Conservation (phyloP, 768 basidiomycete species). For the Podaxis mareebaensis region DNA sequence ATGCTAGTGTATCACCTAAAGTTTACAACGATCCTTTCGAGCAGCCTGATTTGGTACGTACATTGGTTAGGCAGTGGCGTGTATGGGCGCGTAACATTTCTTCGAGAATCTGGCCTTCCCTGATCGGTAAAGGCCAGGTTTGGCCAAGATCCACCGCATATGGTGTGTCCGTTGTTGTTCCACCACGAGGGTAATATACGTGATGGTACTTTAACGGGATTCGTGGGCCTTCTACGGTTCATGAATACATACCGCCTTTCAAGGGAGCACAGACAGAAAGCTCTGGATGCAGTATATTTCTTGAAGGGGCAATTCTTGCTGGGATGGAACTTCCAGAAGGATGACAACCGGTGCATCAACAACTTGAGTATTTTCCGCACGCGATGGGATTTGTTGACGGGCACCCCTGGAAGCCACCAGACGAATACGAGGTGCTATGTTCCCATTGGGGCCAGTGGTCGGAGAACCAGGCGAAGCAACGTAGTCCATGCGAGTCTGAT, state of each 20-base stretch:
- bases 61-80: conserved; percentile 41
- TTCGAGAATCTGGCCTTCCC: neutral
- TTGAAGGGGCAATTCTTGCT: conserved; percentile 42
- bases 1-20: conserved; percentile 40
- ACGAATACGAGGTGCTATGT: conserved; percentile 9
- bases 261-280: conserved; percentile 49
- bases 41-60: conserved; percentile 43
- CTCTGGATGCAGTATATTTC: conserved; percentile 36
- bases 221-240: conserved; percentile 32
- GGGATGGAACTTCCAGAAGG: conserved; percentile 44
- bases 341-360: conserved; percentile 47
- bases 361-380: conserved; percentile 46
- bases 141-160: conserved; percentile 35
- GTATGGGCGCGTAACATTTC: conserved; percentile 24
- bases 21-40: conserved; percentile 49
- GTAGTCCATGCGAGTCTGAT: too few species aligned
- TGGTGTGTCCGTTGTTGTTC: conserved; percentile 38
- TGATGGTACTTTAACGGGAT: conserved; percentile 43
- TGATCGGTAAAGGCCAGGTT: conserved; percentile 27
- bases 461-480: too few species aligned
- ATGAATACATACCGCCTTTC: conserved; percentile 39
- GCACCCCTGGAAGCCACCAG: conserved; percentile 13
- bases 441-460: too few species aligned
- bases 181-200: conserved; percentile 40
- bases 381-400: conserved; percentile 24